Base-by-base conservation (phyloP, 2,329 filamentous ascomycete species). In the Fusarium praegraminearum region DNA sequence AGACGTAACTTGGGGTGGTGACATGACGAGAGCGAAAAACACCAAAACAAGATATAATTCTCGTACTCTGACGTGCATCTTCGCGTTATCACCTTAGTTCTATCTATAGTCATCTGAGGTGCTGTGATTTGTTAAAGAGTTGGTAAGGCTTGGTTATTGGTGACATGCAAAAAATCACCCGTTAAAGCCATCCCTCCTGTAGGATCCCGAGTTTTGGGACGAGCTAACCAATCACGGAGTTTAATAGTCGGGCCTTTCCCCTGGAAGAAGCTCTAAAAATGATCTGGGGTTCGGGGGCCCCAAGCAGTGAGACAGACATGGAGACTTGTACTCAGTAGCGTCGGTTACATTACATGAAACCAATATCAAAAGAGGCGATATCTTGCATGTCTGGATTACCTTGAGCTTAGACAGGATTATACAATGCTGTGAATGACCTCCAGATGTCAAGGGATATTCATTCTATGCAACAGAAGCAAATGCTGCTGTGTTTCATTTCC, bases 171-270 rank as follows among this genome's bases (percentile, higher is more conserved):
- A 35, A 51, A 45, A 56, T 38, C 40, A 38, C 30, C 47, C 32
- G 22, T 65, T 53, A 15, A 63, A 33, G 36, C 43, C 22, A 51
- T 51, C 59, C 41, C 35, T n/a, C n/a, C 47, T 22, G 35, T 50
- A 20, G 32, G 33, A 33, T 65, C 57, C 40, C 28, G 47, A 36
- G 52, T 51, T 45, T 35, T 5, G 33, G 50, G 26, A 24, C 16
- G 11, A 30, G n/a, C 28, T 35, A 10, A 4, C 71, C 71, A 73
- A 73, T 73, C 66, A 72, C 51, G 60, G 58, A 66, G 56, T 52
- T 46, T 58, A 16, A 40, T 53, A 73, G 60, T 74, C 71, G 71
- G 71, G 45, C 71, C 71, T 73, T 73, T 69, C 69, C 64, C 68
- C 56, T 69, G 57, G 57, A 45, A 20, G 50, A 26, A 51, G 49